Evolutionary conservation across 345 rosid species (phyloP).

Genomic region (Turritis glabra): DNA sequence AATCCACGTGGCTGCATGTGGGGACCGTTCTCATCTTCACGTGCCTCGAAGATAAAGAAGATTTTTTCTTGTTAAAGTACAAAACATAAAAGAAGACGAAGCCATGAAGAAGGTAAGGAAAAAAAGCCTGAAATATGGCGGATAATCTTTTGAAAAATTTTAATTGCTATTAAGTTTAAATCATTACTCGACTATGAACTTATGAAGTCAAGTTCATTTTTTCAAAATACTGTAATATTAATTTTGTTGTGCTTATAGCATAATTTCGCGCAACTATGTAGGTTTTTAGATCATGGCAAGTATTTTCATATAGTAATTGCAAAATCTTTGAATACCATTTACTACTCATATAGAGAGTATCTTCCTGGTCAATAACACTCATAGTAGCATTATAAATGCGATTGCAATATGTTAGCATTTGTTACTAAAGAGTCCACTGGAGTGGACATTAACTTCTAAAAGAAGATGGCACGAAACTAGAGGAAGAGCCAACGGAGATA

Average conservation of each 20-base stretch:
- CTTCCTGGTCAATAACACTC: not conserved
- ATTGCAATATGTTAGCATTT: not conserved
- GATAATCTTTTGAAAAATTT: too few relatives aligned
- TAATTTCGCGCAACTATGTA: not conserved
- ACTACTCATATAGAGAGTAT: too few relatives aligned
- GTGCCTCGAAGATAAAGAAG: constrained; percentile 22
- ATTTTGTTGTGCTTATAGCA: not conserved
- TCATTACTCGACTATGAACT: not conserved
- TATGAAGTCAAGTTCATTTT: not conserved
- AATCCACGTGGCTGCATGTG: constrained; percentile 39
- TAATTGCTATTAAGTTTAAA: not conserved
- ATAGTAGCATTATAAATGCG: not conserved
- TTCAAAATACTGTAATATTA: not conserved
- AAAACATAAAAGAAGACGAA: constrained; percentile 3
- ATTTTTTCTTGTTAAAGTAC: not conserved
- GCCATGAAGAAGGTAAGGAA: not conserved
- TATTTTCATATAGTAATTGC: not conserved
- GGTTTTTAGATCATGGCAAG: not conserved
- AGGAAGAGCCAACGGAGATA: constrained; percentile 15
- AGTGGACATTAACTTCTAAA: constrained; percentile 16
- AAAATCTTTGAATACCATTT: not conserved
- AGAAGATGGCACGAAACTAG: constrained; percentile 24
- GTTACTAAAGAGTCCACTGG: not conserved
- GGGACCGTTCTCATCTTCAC: constrained; percentile 31
- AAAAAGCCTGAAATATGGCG: too few relatives aligned